Conservation (phyloP, 2,329 filamentous ascomycete species). For the Pseudocercospora musae region DNA sequence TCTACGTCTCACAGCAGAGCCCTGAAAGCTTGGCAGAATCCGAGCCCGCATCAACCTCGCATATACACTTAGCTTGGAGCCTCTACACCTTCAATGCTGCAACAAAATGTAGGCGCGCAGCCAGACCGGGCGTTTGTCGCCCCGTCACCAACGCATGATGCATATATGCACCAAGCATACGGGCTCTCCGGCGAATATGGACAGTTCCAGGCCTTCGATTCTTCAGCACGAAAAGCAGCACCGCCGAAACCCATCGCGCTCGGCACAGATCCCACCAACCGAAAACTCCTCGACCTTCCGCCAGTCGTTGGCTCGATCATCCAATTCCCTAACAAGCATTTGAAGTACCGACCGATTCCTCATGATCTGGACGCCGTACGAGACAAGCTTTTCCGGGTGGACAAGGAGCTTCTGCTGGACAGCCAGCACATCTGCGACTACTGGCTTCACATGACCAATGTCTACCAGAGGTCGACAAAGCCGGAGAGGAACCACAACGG, state of each 20-base stretch:
- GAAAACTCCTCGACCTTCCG: slow-evolving; percentile 15
- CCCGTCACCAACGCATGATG: not conserved
- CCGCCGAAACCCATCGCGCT: not conserved
- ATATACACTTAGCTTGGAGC: not conserved
- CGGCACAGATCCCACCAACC: slow-evolving; percentile 7
- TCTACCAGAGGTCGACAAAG: slow-evolving; percentile 18
- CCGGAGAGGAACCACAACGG: slow-evolving; percentile 14
- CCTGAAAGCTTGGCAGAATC: not conserved
- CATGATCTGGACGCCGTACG: slow-evolving; percentile 22
- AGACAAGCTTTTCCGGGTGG: slow-evolving; percentile 23
- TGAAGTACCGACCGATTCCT: slow-evolving; percentile 25
- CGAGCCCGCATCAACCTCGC: not conserved
- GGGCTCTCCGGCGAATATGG: not conserved
- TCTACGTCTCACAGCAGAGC: not conserved
- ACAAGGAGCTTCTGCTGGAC: slow-evolving; percentile 21
- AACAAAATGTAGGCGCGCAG: not conserved
- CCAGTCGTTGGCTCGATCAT: slow-evolving; percentile 23
- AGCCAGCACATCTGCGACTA: slow-evolving; percentile 29
- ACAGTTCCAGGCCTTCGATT: not conserved
- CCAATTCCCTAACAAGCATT: slow-evolving; percentile 24
- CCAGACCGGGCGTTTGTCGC: not conserved
- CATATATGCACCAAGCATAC: not conserved
- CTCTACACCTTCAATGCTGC: not conserved
- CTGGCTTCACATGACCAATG: slow-evolving; percentile 27
- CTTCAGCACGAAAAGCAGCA: not conserved